phyloP scores from a whole-genome alignment of 768 basidiomycete species.

The Phlegmacium glaucopus region DNA sequence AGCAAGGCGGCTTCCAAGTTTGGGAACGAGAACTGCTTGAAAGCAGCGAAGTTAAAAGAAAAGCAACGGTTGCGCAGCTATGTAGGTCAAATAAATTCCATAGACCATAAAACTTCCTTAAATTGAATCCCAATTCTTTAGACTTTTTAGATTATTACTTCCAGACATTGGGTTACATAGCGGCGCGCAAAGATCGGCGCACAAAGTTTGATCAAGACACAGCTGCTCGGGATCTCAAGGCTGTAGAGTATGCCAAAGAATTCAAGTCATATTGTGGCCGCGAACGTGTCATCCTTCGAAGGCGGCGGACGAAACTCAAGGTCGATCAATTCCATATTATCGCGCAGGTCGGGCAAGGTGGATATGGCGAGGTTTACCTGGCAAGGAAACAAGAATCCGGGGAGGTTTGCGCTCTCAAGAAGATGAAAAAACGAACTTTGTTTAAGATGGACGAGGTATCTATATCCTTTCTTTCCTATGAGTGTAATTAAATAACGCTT shows the following conservation, averaged over 20 bases:
- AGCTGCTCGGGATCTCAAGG: slow-evolving; percentile 53
- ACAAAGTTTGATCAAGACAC: slow-evolving; percentile 84
- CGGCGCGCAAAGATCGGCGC: slow-evolving; percentile 81
- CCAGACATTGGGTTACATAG: slow-evolving; percentile 87
- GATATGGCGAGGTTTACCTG: slow-evolving; percentile 96
- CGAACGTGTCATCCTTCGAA: slow-evolving; percentile 89
- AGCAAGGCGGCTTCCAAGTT: slow-evolving; percentile 54
- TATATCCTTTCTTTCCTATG: neutral
- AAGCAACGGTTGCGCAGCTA: slow-evolving; percentile 95
- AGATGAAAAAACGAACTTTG: slow-evolving; percentile 91
- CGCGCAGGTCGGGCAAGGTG: slow-evolving; percentile 97
- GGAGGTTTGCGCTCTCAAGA: slow-evolving; percentile 96
- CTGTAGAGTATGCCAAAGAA: slow-evolving; percentile 65
- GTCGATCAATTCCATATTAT: slow-evolving; percentile 98
- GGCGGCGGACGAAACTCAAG: slow-evolving; percentile 87
- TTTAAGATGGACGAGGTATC: slow-evolving; percentile 97
- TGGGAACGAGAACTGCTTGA: slow-evolving; percentile 89
- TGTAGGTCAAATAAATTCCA: slow-evolving; percentile 49
- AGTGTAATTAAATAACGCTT: slow-evolving; percentile 1
- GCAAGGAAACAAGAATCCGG: slow-evolving; percentile 94
- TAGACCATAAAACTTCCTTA: slow-evolving; percentile 4
- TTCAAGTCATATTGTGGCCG: slow-evolving; percentile 92
- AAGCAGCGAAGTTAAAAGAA: slow-evolving; percentile 85
- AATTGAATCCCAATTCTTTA: slow-evolving; percentile 24
- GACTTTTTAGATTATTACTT: slow-evolving; percentile 99